Evolutionary conservation across 345 rosid genomes (phyloP), one percentile per base, ranked within the genome.

Genomic region (Heritiera littoralis): DNA sequence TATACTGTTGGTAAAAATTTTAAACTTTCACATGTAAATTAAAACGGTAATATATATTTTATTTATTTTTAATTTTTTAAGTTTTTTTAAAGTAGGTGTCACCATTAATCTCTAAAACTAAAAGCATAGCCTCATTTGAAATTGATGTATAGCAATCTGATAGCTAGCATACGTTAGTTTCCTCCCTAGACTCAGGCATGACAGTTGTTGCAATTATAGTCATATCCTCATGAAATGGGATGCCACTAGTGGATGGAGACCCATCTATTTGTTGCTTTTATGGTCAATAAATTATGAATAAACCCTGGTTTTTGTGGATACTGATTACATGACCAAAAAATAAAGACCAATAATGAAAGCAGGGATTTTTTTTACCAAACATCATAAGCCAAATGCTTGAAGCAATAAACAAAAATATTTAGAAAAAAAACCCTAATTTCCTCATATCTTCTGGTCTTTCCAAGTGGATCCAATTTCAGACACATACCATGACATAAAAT

Each of bases 191-290:
- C 85, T 80, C 75, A 89, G 88, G 88, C 80, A 86, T 83, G 88
- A 81, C 86, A 84, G 87, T 85, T 86, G 89, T 76, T 84, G 81
- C 81, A 84, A 84, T 85, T 77, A 85, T 84, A 83, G 81, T 72
- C 84, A 82, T 82, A 80, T 85, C 87, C 81, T 81, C 83, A 68
- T 78, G 89, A 84, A 84, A 52, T 72, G 73, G 76, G 84, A 83
- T 88, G 78, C 84, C 86, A 87, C 87, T 80, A 56, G 46, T 59
- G 83, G 90, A 88, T 86, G 81, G 76, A 78, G 88, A 85, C 89
- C 86, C 80, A 64, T 81, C 85, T 55, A 61, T 41, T 2, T 32
- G 7, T 9, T 55, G 60, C 73, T 74, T 74, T 73, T 28, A 12
- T 38, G 59, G 35, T 49, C 23, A 48, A 71, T 48, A 70, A 70